phyloP scores from a whole-genome alignment of 225 moss, liverwort and hornwort genomes.

The Polytrichum formosum region DNA sequence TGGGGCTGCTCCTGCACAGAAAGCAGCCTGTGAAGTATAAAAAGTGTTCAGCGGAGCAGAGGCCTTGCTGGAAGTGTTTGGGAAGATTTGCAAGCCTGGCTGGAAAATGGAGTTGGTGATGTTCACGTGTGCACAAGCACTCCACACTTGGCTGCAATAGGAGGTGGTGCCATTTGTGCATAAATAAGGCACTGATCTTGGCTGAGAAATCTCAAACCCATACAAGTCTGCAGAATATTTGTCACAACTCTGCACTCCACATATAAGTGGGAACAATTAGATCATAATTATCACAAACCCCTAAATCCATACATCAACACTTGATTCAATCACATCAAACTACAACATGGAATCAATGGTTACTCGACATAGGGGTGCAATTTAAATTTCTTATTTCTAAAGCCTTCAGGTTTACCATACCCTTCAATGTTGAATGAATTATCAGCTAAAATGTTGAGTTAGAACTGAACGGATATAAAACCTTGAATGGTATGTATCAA shows the following conservation, averaged over 20 bases:
- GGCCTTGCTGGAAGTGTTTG: conserved; percentile 17
- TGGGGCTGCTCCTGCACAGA: conserved; percentile 50
- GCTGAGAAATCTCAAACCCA: conserved; percentile 26
- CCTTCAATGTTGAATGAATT: no score
- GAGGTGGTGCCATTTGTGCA: conserved; percentile 48
- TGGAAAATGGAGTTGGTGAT: conserved; percentile 70
- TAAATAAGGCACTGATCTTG: conserved; percentile 51
- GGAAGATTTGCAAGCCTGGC: conserved; percentile 29
- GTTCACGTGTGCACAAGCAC: conserved; percentile 53
- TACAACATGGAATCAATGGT: not conserved
- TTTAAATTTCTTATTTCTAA: no score
- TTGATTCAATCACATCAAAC: not conserved
- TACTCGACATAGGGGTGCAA: no score
- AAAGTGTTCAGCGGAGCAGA: conserved; percentile 32
- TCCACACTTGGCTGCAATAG: conserved; percentile 73
- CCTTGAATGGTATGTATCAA: no score
- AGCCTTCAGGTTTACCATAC: no score
- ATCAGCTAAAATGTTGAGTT: no score
- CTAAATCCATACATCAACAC: no score
- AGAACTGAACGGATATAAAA: no score
- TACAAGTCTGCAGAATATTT: conserved; percentile 74
- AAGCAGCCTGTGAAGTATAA: conserved; percentile 48
- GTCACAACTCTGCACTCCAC: conserved; percentile 70
- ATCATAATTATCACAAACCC: no score
- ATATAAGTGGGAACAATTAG: not conserved